These are phyloP conservation scores for Starmerella bombi DNA, from an alignment of 805 yeast species.

Conservation along the genomic window DNA sequence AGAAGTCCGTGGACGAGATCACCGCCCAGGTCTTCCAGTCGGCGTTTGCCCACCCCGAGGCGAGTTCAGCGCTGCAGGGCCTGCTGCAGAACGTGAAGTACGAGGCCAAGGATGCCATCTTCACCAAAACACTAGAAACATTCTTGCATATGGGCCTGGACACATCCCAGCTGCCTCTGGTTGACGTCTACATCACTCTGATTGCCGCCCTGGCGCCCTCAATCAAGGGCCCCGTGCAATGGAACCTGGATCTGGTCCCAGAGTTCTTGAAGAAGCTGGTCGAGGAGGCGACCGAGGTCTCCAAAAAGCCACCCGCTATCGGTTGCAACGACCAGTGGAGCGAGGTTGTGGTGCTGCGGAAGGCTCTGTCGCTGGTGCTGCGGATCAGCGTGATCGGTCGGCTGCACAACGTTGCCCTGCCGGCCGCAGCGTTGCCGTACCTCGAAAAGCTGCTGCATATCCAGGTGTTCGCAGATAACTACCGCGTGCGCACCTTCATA, in stretches of 20 bases:
- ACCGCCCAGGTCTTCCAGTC: slow-evolving; percentile 10
- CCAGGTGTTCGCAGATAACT: slow-evolving; percentile 11
- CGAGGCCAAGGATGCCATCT: slow-evolving; percentile 8
- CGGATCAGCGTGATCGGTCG: slow-evolving; percentile 12
- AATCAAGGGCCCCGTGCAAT: slow-evolving; percentile 4
- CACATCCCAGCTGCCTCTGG: background rate
- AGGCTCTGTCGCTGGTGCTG: slow-evolving; percentile 10
- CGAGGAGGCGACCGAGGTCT: background rate
- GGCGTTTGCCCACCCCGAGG: slow-evolving; percentile 8
- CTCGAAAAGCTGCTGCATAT: slow-evolving; percentile 10
- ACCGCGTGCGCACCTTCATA: slow-evolving; percentile 7
- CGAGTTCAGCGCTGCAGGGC: slow-evolving; percentile 11
- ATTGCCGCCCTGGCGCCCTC: slow-evolving; percentile 8
- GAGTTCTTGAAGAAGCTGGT: slow-evolving; percentile 4
- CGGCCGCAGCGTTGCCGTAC: slow-evolving; percentile 7
- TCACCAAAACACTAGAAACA: slow-evolving; percentile 4
- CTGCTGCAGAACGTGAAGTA: slow-evolving; percentile 8
- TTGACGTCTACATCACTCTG: slow-evolving; percentile 9
- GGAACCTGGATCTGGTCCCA: slow-evolving; percentile 11
- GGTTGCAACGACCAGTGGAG: background rate
- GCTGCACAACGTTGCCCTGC: slow-evolving; percentile 5
- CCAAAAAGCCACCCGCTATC: background rate
- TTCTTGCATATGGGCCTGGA: slow-evolving; percentile 8
- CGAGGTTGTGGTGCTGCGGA: slow-evolving; percentile 1
- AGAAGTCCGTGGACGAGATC: background rate